phyloP scores from a whole-genome alignment of 2,329 filamentous ascomycete genomes.

The Chaetomium globosum region DNA sequence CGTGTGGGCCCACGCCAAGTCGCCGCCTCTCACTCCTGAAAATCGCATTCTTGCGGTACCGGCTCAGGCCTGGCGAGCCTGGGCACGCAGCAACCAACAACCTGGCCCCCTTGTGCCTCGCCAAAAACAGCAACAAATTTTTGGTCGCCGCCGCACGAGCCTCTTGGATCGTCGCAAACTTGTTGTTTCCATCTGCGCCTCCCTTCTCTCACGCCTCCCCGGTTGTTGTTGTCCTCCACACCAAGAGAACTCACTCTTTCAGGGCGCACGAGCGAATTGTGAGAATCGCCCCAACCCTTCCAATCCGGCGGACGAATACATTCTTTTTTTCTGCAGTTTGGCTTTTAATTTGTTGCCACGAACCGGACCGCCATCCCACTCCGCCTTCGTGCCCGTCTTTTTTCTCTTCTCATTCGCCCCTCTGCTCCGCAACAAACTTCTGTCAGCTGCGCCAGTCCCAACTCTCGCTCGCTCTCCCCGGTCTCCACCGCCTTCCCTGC shows the following conservation, averaged over 20 bases:
- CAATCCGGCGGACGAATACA: background rate
- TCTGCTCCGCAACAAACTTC: slow-evolving; percentile 11
- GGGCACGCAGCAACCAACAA: background rate
- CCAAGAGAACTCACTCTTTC: background rate
- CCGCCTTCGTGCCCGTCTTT: slow-evolving; percentile 7
- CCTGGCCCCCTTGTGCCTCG: slow-evolving; percentile 3
- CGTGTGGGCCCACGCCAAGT: background rate
- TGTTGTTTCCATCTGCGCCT: background rate
- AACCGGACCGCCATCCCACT: background rate
- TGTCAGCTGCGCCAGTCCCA: slow-evolving; percentile 1
- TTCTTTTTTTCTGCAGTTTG: background rate
- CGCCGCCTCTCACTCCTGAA: background rate
- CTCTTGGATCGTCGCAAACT: slow-evolving; percentile 17
- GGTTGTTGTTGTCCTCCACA: background rate
- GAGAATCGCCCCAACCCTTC: background rate
- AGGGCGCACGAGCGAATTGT: background rate
- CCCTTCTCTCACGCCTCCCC: background rate
- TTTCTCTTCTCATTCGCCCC: slow-evolving; percentile 22
- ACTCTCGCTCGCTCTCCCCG: slow-evolving; percentile 10
- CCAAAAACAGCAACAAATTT: slow-evolving; percentile 21
- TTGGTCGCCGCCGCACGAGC: slow-evolving; percentile 17
- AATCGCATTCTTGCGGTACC: background rate
- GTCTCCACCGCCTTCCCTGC: slow-evolving; percentile 18
- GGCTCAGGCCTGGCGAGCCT: no score
- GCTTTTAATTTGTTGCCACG: slow-evolving; percentile 18